These are phyloP conservation scores for Lepiota brunneoincarnata DNA, from an alignment of 768 basidiomycete genomes.

Conservation along the genomic window DNA sequence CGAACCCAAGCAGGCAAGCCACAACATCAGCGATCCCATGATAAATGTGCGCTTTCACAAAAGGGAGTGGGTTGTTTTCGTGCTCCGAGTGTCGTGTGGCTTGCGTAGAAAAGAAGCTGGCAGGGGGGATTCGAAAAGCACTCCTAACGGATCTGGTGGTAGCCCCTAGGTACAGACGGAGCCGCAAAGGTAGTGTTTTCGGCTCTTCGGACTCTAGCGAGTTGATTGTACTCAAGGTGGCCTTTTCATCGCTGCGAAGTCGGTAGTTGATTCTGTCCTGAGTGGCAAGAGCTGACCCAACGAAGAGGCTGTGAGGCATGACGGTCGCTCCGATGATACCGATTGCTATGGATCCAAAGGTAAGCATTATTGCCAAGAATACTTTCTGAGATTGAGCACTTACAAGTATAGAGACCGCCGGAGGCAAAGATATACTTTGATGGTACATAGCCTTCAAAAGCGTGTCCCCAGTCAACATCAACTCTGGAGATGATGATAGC, in stretches of 20 bases:
- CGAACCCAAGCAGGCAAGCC: slow-evolving; percentile 73
- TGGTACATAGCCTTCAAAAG: slow-evolving; percentile 77
- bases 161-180: slow-evolving; percentile 14
- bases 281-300: slow-evolving; percentile 83
- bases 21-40: slow-evolving; percentile 69
- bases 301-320: slow-evolving; percentile 92
- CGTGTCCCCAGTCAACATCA: slow-evolving; percentile 65
- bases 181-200: slow-evolving; percentile 4
- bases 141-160: slow-evolving; percentile 24
- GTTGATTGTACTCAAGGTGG: slow-evolving; percentile 10
- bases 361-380: background rate
- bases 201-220: slow-evolving; percentile 20
- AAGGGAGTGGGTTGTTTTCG: slow-evolving; percentile 52
- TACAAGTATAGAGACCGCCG: slow-evolving; percentile 66
- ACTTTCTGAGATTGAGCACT: slow-evolving; percentile 17
- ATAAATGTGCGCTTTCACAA: slow-evolving; percentile 61
- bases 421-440: slow-evolving; percentile 57
- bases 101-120: slow-evolving; percentile 28
- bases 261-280: slow-evolving; percentile 63
- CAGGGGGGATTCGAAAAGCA: slow-evolving; percentile 37
- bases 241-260: slow-evolving; percentile 19
- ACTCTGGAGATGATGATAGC: slow-evolving; percentile 71
- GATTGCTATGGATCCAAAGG: slow-evolving; percentile 40
- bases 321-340: slow-evolving; percentile 83
- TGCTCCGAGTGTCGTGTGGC: slow-evolving; percentile 50